Percentiles rank a stretch among this genome's conserved stretches.
phyloP scores from a whole-genome alignment of 1,284 basidiomycete species.

The Cutaneotrichosporon dermatis region DNA sequence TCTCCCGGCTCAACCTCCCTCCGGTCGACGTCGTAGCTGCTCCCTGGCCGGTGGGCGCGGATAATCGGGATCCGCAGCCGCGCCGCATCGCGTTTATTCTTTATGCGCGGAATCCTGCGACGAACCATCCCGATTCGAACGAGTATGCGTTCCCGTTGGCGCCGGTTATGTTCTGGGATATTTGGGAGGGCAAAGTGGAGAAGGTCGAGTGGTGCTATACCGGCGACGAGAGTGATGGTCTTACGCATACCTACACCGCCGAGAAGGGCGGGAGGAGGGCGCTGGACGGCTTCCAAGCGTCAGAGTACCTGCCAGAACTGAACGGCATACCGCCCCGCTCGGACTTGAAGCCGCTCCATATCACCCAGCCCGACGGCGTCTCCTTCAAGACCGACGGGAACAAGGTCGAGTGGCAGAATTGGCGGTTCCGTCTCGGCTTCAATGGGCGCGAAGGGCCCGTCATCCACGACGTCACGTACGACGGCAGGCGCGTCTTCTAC shows the following conservation, averaged over 20 bases:
- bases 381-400: conserved; percentile 74
- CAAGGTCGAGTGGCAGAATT: conserved; percentile 48
- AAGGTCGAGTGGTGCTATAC: conserved; percentile 1
- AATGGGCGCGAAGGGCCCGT: conserved; percentile 46
- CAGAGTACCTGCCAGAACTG: background rate
- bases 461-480: conserved; percentile 42
- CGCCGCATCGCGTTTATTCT: conserved; percentile 3
- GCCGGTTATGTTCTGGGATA: background rate
- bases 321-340: background rate
- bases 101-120: background rate
- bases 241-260: background rate
- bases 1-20: background rate
- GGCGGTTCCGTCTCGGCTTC: conserved; percentile 31
- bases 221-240: conserved; percentile 1
- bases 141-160: conserved; percentile 2
- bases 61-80: background rate
- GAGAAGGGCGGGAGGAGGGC: background rate
- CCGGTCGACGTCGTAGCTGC: background rate
- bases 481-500: conserved; percentile 44
- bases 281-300: background rate
- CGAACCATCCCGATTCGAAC: conserved; percentile 2
- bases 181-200: background rate
- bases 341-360: conserved; percentile 2
- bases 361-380: conserved; percentile 3
- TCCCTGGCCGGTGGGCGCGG: conserved; percentile 2